Conservation (phyloP, 805 yeast species). For the Ogataea wickerhamii region DNA sequence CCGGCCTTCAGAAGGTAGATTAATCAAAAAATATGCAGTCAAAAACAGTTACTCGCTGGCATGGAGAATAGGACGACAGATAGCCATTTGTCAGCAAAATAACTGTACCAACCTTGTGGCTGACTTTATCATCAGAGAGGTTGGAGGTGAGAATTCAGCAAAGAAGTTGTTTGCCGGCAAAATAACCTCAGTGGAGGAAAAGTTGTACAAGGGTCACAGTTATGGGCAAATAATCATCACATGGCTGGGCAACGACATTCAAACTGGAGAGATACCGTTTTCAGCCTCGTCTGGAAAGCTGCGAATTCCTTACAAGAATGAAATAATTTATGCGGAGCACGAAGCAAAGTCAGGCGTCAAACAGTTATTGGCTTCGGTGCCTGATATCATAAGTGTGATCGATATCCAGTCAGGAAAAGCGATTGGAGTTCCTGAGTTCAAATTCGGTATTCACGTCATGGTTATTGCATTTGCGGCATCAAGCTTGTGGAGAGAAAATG, state of each 20-base stretch:
- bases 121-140: conserved; percentile 33
- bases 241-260: conserved; percentile 2
- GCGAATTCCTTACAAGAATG: conserved; percentile 45
- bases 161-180: conserved; percentile 38
- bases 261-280: conserved; percentile 3
- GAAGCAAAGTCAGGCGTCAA: conserved; percentile 9
- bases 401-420: conserved; percentile 27
- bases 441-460: conserved; percentile 25
- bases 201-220: conserved; percentile 39
- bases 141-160: conserved; percentile 37
- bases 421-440: conserved; percentile 28
- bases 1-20: conserved; percentile 15
- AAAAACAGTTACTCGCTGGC: conserved; percentile 35
- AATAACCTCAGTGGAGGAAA: conserved; percentile 40
- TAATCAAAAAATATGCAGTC: conserved; percentile 14
- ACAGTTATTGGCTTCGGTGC: conserved; percentile 20
- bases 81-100: conserved; percentile 33
- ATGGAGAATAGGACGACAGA: conserved; percentile 46
- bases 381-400: conserved; percentile 23
- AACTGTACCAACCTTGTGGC: conserved; percentile 34
- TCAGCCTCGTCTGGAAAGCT: conserved; percentile 12
- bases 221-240: conserved; percentile 38
- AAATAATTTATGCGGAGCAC: conserved; percentile 33
- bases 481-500: conserved; percentile 27
- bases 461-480: conserved; percentile 29